Percentiles rank a stretch among this genome's conserved stretches.
These are phyloP conservation scores for Fusarium buxicola DNA, from an alignment of 2,329 filamentous ascomycete genomes.

Conservation along the genomic window DNA sequence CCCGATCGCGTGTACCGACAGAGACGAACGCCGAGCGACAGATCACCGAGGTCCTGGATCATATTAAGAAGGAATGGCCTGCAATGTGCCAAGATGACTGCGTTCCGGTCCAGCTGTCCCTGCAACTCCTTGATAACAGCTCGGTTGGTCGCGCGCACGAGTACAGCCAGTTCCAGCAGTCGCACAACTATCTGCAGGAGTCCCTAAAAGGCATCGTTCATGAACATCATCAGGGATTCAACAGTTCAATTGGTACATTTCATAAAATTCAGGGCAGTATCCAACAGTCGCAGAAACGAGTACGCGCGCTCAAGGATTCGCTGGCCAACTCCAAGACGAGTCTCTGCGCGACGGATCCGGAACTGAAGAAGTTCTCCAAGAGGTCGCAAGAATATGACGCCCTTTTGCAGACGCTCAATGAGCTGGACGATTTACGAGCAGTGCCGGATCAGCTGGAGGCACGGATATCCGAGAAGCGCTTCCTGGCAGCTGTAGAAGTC, in stretches of 20 bases:
- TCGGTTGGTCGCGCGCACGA: slow-evolving; percentile 92
- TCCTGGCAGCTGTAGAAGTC: slow-evolving; percentile 91
- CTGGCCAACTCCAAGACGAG: slow-evolving; percentile 82
- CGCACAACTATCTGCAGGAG: slow-evolving; percentile 89
- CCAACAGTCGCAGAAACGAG: slow-evolving; percentile 85
- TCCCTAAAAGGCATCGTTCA: slow-evolving; percentile 96
- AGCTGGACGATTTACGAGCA: slow-evolving; percentile 87
- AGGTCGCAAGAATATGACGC: slow-evolving; percentile 92
- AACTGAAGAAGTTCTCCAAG: slow-evolving; percentile 88
- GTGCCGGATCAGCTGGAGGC: slow-evolving; percentile 95
- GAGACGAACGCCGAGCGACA: slow-evolving; percentile 66
- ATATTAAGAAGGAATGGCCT: slow-evolving; percentile 90
- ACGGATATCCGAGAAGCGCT: slow-evolving; percentile 95
- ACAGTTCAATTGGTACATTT: slow-evolving; percentile 98
- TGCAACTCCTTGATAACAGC: slow-evolving; percentile 93
- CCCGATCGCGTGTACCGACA: slow-evolving; percentile 52
- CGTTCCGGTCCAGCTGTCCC: slow-evolving; percentile 91
- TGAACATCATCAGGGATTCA: slow-evolving; percentile 99
- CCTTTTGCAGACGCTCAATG: slow-evolving; percentile 83
- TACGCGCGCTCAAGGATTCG: slow-evolving; percentile 85
- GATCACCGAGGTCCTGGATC: slow-evolving; percentile 76
- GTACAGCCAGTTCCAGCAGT: slow-evolving; percentile 84
- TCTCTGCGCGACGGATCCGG: slow-evolving; percentile 86
- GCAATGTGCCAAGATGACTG: slow-evolving; percentile 91
- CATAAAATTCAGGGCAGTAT: slow-evolving; percentile 98